phyloP scores from a whole-genome alignment of 1,139 yeast species.

The Sugiyamaella japonica region DNA sequence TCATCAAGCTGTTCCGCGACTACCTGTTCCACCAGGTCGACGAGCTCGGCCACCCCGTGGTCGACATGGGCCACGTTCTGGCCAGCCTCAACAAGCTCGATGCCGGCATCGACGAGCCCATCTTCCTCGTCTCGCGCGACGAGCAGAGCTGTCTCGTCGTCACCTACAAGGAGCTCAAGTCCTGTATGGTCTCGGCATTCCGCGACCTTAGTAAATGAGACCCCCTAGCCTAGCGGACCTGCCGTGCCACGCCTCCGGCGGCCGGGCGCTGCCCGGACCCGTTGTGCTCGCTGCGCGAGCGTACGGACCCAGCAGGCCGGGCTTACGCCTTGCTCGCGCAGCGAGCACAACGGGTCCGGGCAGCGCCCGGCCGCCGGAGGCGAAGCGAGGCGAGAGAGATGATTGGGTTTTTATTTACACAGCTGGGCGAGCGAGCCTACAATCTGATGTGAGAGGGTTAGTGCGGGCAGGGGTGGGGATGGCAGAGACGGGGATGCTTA shows the following conservation, averaged over 20 bases:
- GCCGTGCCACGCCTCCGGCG: constrained; percentile 9
- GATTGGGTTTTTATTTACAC: neutral
- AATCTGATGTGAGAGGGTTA: neutral
- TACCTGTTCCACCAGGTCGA: constrained; percentile 83
- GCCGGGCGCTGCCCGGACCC: constrained; percentile 12
- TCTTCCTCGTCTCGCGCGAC: constrained; percentile 77
- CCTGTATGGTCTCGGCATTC: constrained; percentile 69
- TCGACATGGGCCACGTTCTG: constrained; percentile 82
- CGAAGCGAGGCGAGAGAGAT: neutral
- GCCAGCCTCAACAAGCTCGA: constrained; percentile 82
- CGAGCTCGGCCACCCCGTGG: constrained; percentile 70
- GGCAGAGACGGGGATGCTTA: constrained; percentile 25
- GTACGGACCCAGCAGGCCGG: neutral
- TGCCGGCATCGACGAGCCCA: constrained; percentile 84
- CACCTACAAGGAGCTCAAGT: constrained; percentile 53
- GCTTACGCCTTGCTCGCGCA: neutral
- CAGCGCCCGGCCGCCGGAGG: constrained; percentile 2
- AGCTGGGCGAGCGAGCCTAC: neutral
- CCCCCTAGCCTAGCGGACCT: neutral
- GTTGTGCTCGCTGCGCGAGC: constrained; percentile 6
- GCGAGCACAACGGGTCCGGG: neutral
- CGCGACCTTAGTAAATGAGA: constrained; percentile 46
- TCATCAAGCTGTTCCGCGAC: constrained; percentile 77
- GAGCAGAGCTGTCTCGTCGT: constrained; percentile 46
- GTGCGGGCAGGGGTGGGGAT: neutral